These are phyloP conservation scores for Posidonia oceanica DNA, from an alignment of 116 monocot species.

Conservation along the genomic window DNA sequence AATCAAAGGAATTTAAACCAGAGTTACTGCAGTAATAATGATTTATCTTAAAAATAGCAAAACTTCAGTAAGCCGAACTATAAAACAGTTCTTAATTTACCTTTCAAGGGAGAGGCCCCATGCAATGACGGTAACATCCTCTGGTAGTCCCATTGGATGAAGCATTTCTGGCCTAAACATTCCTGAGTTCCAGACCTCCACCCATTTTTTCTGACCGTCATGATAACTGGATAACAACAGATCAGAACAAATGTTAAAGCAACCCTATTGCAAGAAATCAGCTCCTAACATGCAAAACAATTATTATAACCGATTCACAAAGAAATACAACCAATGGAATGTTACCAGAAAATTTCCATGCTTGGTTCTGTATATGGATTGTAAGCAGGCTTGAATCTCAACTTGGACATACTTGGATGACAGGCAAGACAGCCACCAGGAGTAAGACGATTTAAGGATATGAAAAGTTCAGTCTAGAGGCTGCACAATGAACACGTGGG, in stretches of 20 bases:
- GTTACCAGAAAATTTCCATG: conserved; percentile 98
- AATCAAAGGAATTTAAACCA: too few relatives aligned
- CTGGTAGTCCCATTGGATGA: conserved; percentile 88
- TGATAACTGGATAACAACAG: conserved; percentile 55
- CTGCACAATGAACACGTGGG: too few relatives aligned
- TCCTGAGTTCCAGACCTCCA: conserved; percentile 93
- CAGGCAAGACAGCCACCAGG: not conserved
- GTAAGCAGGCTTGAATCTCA: conserved; percentile 95
- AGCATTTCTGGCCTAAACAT: conserved; percentile 99
- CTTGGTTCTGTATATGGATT: conserved; percentile 99
- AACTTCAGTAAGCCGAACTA: not conserved
- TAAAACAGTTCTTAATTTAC: conserved; percentile 17
- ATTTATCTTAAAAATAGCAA: too few relatives aligned
- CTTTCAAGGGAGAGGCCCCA: conserved; percentile 99
- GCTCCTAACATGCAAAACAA: not conserved
- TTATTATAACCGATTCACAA: not conserved
- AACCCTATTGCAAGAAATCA: not conserved
- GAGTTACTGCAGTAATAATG: too few relatives aligned
- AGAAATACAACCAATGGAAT: conserved; percentile 1
- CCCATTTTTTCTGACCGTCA: conserved; percentile 91
- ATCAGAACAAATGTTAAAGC: conserved; percentile 3
- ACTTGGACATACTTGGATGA: conserved; percentile 71
- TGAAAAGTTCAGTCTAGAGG: too few relatives aligned
- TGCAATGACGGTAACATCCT: conserved; percentile 93
- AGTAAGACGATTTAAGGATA: not conserved